Base-by-base conservation (phyloP, 352 stramenopile species). In the Globisporangium yorkense region DNA sequence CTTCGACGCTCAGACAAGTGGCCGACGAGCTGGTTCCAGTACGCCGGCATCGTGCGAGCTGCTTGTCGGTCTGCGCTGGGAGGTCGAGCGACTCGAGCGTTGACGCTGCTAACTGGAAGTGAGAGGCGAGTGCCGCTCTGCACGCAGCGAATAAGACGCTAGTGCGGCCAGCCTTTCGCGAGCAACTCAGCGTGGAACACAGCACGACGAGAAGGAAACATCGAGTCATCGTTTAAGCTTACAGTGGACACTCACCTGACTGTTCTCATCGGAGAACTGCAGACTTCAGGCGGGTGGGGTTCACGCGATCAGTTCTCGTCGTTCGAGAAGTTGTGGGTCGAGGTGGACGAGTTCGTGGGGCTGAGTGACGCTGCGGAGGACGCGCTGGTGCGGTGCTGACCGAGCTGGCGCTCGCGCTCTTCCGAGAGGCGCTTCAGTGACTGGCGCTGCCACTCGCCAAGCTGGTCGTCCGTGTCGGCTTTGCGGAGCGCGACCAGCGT, bases 401-500 rank as follows among this genome's bases (percentile, higher is more conserved):
- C 57, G 33, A 45, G 43, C n/a, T 59, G 62, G 18, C 59, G 68
- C 54, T 67, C 56, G 52, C 71, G 71, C 48, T 81, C 63, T 29
- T 62, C 44, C 13, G 70, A 68, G 7, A 86, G 52, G 47, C 72
- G 59, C 27, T 64, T 66, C 20, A 80, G 62, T 13, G 67, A 64
- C 56, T 40, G 55, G 33, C 51, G 61, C 27, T 80, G 78, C 61
- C 63, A 71, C 1, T 52, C 59, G 13, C 35, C 62, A 35, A 68
- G 61, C 44, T 66, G 56, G 4, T 56, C 50, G 41, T 72, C 57
- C 33, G 67, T 29, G 31, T 60, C 31, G 6, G 50, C 21, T 21
- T 67, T 44, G 37, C 68, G 68, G 51, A 65, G 63, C 12, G 57
- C 55, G n/a, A 62, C 66, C 9, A 80, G 68, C 12, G 59, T 48